A percentile compares a stretch with the other conserved stretches of the same genome.
Conservation (phyloP, 139 green algal genomes). For the Asterochloris sp. region DNA sequence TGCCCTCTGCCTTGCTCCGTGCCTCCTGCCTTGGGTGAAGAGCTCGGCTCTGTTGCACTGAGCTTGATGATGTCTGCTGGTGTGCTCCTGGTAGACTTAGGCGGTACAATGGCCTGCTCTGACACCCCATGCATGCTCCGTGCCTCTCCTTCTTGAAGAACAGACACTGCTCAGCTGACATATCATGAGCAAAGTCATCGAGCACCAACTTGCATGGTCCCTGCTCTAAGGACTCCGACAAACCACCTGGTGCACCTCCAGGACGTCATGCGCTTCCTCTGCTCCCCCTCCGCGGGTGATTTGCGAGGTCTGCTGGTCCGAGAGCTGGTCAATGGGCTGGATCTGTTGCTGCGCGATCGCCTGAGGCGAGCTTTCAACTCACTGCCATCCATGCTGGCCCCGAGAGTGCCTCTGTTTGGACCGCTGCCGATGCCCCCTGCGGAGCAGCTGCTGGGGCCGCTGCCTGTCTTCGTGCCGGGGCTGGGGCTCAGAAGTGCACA, state of each 20-base stretch:
- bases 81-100: no score
- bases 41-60: no score
- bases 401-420: constrained; percentile 56
- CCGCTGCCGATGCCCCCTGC: constrained; percentile 24
- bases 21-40: no score
- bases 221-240: neutral
- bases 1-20: no score
- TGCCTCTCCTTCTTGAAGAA: no score
- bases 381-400: constrained; percentile 28
- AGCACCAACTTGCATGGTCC: neutral
- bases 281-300: constrained; percentile 57
- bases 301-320: constrained; percentile 62
- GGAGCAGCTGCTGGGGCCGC: constrained; percentile 28
- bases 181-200: no score
- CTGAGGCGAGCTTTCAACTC: constrained; percentile 31
- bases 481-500: constrained; percentile 34
- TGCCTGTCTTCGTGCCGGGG: constrained; percentile 59
- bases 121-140: no score
- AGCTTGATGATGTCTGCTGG: no score
- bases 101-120: no score
- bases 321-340: constrained; percentile 46
- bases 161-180: no score
- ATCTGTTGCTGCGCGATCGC: constrained; percentile 64
- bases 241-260: constrained; percentile 3
- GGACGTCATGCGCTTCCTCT: constrained; percentile 67